Base-by-base conservation (phyloP, 1,284 basidiomycete species). In the Ganoderma resinaceum region DNA sequence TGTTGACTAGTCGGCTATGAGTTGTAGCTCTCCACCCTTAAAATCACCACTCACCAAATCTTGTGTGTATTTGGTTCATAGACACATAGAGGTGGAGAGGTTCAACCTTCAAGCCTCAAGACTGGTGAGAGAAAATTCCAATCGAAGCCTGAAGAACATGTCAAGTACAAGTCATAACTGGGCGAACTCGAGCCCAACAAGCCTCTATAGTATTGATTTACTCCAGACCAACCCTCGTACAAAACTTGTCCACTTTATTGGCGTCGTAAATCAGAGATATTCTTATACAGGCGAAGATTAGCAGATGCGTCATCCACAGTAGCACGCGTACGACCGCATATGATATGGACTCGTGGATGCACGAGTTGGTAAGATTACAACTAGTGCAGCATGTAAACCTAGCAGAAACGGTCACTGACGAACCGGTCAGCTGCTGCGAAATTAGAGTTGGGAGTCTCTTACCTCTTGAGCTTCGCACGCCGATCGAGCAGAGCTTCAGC, bases 381-480 rank as follows among this genome's bases (percentile, higher is more conserved):
- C 52, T 26, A 52, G 23, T 5, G 46, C 23, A 33, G 29, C 16
- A 31, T 31, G 29, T 8, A 20, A 55, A 18, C 52, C 42, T 62
- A 66, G 61, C 66, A 66, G 35, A 66, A 66, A 62, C 66, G 66
- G 33, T 66, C 66, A 23, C 66, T 66, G 23, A 63, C 38, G 11
- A 31, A 18, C 38, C 20, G 37, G 6, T 60, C 58, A 60, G 37
- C n/a, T 14, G 23, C 18, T 2, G 37, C 26, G 8, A 37, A 20
- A 38, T 18, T 6, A 60, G n/a, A 40, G n/a, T 26, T 14, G 23
- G 16, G 7, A 23, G 23, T 38, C n/a, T 81, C 84, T 59, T 67
- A 94, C 96, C 95, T 97, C 82, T 98, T 98, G 69, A 98, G 85
- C 78, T 97, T 97, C 8, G 94, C 85, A 66, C 96, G 86, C 35